Base-by-base conservation (phyloP, 805 yeast genomes). In the Kluyveromyces wickerhamii region DNA sequence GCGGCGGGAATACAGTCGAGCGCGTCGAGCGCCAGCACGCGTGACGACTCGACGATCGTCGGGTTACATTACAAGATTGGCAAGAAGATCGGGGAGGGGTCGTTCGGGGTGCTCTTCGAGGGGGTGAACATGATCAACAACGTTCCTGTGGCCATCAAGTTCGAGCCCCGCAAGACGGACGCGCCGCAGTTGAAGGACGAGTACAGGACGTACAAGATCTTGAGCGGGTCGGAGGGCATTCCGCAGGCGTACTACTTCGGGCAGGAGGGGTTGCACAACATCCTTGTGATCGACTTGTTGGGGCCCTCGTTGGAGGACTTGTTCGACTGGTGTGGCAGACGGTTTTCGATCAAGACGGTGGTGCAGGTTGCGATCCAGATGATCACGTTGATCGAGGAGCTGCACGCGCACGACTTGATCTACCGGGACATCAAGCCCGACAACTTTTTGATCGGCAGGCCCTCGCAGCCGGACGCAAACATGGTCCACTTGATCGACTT, bases 181-280 rank as follows among this genome's bases (percentile, higher is more conserved):
- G 96, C 97, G 7, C 98, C 98, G 6, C 98, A 92, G 60, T 69
- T 92, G 38, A 74, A 96, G 51, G 98, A 92, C 59, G 98, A 92
- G 62, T 92, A 88, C 59, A 72, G 96, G 50, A 82, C 96, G n/a
- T 92, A 92, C 63, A 81, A 87, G 52, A 81, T 85, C 37, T 67
- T 92, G 33, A 75, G 77, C 38, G 95, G 94, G 13, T 72, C 79
- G 34, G 69, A 67, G 28, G 97, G 97, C 31, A 79, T 92, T 35
- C 98, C 98, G 34, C 77, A 79, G 51, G 97, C 95, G n/a, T 92
- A 92, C 64, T 92, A 87, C 59, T 89, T 89, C 59, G 98, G 98
- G 40, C 97, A 92, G 57, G 98, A 92, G 63, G 97, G 98, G 21
- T 74, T 92, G 40, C 97, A 92, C 66, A 88, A 89, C 59, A 87